phyloP scores from a whole-genome alignment of 108 stramenopile species.

The Skeletonema costatum region DNA sequence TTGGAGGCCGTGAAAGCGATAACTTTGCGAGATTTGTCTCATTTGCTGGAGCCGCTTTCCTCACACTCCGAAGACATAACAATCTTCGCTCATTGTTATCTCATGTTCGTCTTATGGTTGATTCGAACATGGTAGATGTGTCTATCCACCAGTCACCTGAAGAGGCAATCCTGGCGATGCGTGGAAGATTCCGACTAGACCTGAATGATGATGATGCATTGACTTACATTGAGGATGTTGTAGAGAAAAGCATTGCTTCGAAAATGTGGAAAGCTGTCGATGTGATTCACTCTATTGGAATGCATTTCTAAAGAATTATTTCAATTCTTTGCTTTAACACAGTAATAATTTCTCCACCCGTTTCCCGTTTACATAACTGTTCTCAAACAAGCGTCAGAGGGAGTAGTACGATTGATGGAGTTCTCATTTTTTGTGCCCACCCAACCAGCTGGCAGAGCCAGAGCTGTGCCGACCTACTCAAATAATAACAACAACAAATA shows the following conservation, averaged over 20 bases:
- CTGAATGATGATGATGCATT: constrained; percentile 77
- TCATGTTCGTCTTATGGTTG: constrained; percentile 64
- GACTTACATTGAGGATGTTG: constrained; percentile 75
- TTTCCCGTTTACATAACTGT: too few species aligned
- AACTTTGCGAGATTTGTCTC: constrained; percentile 82
- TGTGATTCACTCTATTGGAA: constrained; percentile 82
- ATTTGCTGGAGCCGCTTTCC: constrained; percentile 80
- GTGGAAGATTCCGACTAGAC: constrained; percentile 73
- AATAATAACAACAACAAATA: too few species aligned
- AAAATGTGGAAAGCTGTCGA: constrained; percentile 91
- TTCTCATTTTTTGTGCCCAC: too few species aligned
- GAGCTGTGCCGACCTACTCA: too few species aligned
- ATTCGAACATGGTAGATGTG: constrained; percentile 59
- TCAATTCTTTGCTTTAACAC: not conserved
- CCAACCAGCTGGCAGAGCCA: too few species aligned
- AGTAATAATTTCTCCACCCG: not conserved
- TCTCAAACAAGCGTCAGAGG: too few species aligned
- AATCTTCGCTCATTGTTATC: constrained; percentile 79
- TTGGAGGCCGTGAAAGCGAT: constrained; percentile 87
- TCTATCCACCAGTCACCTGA: constrained; percentile 60
- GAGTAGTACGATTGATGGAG: too few species aligned
- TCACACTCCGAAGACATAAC: constrained; percentile 72
- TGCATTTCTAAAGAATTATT: constrained; percentile 54
- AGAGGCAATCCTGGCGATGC: constrained; percentile 64
- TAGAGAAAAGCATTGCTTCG: constrained; percentile 72